Percentiles rank a stretch among this genome's conserved stretches.
phyloP scores from a whole-genome alignment of 192 early-diverging fungal species.

The Kappamyces sp. region DNA sequence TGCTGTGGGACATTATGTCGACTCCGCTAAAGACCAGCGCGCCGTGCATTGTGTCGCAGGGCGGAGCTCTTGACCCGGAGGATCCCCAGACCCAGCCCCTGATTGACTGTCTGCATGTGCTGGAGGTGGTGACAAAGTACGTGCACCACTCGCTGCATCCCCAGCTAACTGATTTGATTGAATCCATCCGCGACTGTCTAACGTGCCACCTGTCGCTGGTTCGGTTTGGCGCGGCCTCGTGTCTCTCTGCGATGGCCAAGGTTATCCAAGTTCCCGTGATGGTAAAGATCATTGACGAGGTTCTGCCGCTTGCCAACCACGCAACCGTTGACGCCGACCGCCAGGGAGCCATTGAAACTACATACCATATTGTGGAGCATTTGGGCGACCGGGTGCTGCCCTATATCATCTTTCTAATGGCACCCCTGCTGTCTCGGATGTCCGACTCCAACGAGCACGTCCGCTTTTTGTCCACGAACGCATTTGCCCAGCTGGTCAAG shows the following conservation, averaged over 20 bases:
- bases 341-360: constrained; percentile 82
- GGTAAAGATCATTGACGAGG: constrained; percentile 68
- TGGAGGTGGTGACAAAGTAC: constrained; percentile 59
- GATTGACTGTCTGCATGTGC: constrained; percentile 71
- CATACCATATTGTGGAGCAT: constrained; percentile 72
- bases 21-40: constrained; percentile 35
- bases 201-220: constrained; percentile 66
- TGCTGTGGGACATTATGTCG: constrained; percentile 60
- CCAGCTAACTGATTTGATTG: constrained; percentile 53
- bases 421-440: constrained; percentile 94
- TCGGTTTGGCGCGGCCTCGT: constrained; percentile 70
- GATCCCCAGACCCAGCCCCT: constrained; percentile 54
- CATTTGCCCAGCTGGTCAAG: constrained; percentile 93
- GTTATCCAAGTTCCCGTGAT: constrained; percentile 67
- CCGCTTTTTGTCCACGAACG: constrained; percentile 83
- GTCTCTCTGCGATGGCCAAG: constrained; percentile 66
- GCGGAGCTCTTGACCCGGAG: constrained; percentile 21
- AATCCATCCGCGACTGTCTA: constrained; percentile 59
- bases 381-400: constrained; percentile 78
- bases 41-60: constrained; percentile 22
- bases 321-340: constrained; percentile 58
- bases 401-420: constrained; percentile 96
- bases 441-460: constrained; percentile 88
- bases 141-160: constrained; percentile 48
- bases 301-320: constrained; percentile 76